Percentiles rank a stretch among this genome's conserved stretches.
Evolutionary conservation across 305 asterid genomes (phyloP).

Genomic region (Lippia alba): DNA sequence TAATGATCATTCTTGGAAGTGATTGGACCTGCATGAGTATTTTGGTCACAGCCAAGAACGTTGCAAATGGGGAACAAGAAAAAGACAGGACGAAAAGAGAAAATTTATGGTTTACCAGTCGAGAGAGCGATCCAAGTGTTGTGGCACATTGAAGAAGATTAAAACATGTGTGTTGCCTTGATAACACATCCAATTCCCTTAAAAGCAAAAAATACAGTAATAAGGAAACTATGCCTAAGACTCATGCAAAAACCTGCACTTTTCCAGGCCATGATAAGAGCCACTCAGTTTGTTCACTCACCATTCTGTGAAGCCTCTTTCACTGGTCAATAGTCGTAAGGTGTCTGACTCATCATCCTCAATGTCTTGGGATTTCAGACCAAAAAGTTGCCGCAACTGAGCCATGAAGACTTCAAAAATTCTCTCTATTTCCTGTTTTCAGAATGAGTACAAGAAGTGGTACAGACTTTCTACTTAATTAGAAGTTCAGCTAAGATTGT

Average conservation of each 20-base stretch:
- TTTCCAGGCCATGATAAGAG: conserved; percentile 24
- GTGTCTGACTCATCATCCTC: conserved; percentile 62
- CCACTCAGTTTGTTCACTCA: conserved; percentile 47
- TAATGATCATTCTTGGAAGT: conserved; percentile 95
- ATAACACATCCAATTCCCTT: conserved; percentile 93
- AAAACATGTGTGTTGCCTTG: conserved; percentile 89
- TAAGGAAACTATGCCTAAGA: not conserved
- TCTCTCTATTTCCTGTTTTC: conserved; percentile 69
- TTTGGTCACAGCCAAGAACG: conserved; percentile 35
- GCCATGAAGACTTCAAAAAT: conserved; percentile 80
- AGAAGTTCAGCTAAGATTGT: conserved; percentile 13
- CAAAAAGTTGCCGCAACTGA: conserved; percentile 92
- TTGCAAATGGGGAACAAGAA: not conserved
- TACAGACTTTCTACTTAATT: conserved; percentile 13
- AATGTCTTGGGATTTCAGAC: conserved; percentile 69
- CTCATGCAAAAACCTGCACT: conserved; percentile 9
- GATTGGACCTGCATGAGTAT: conserved; percentile 85
- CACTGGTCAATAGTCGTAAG: conserved; percentile 63
- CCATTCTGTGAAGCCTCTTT: conserved; percentile 92
- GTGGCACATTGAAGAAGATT: conserved; percentile 88
- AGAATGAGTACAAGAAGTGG: conserved; percentile 30
- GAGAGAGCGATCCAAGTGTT: conserved; percentile 95
- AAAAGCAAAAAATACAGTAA: conserved; percentile 22
- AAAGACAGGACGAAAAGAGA: not conserved
- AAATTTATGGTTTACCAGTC: conserved; percentile 61